Conservation (phyloP, 1,284 basidiomycete species). For the Lignosus rhinocerotis region DNA sequence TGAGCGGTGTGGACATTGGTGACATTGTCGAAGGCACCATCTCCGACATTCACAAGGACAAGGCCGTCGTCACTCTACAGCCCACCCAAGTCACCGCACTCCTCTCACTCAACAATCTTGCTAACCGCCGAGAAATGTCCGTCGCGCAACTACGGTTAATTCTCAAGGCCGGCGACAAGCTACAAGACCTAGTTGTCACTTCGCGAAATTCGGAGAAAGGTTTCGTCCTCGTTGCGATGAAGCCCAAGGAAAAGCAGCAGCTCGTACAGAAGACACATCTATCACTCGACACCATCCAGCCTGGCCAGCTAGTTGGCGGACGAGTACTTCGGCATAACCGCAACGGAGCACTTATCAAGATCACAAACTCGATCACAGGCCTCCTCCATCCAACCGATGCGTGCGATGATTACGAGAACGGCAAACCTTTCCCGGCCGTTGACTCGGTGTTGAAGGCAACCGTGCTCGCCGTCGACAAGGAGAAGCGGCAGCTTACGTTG, state of each 20-base stretch:
- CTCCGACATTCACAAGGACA: conserved; percentile 82
- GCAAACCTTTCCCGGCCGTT: conserved; percentile 58
- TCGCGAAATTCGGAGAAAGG: conserved; percentile 89
- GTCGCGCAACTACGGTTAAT: conserved; percentile 69
- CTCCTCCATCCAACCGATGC: conserved; percentile 80
- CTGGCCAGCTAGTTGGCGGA: conserved; percentile 78
- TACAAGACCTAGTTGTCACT: conserved; percentile 84
- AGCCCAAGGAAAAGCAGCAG: conserved; percentile 54
- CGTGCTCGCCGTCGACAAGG: conserved; percentile 68
- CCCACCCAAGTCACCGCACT: conserved; percentile 78
- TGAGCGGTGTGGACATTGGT: conserved; percentile 76
- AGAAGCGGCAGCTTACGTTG: conserved; percentile 70
- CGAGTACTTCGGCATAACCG: conserved; percentile 72
- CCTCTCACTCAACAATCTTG: conserved; percentile 84
- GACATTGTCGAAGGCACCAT: conserved; percentile 72
- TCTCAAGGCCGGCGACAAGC: conserved; percentile 71
- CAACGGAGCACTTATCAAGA: conserved; percentile 74
- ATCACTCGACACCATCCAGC: conserved; percentile 62
- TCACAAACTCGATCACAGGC: conserved; percentile 70
- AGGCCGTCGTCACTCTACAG: conserved; percentile 73
- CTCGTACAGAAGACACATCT: conserved; percentile 52
- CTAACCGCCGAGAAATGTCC: conserved; percentile 73
- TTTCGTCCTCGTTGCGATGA: conserved; percentile 84
- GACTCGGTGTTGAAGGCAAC: conserved; percentile 71
- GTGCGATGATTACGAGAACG: conserved; percentile 74